Base-by-base conservation (phyloP, 768 basidiomycete genomes). In the Suillus subluteus region DNA sequence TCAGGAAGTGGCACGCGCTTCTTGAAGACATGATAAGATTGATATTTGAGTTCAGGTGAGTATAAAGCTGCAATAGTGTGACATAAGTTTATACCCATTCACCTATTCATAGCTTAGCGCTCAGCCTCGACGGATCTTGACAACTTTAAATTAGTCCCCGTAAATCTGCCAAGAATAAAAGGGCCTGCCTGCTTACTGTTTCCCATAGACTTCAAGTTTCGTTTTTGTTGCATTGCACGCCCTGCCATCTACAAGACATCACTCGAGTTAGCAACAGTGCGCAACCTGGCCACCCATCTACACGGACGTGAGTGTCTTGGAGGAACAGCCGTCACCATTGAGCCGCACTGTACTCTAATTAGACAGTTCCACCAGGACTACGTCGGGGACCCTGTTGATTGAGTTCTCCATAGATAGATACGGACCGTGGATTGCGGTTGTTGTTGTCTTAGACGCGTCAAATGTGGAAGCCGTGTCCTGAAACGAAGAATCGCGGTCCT, bases 221-320 rank as follows among this genome's bases (percentile, higher is more conserved):
- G 79, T 40, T 74, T 72, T 88, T 88, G 84, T 84, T 30, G 86
- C 86, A 71, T 88, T 87, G 69, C 86, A 81, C 13, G 75, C 78
- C 83, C 87, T 88, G 13, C 86, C 87, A 67, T 88, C 84, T 86
- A 86, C 32, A 83, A 66, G 3, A 88, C 78, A 48, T 83, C 74
- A 30, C 68, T 73, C n/a, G 83, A 84, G 58, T 87, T 80, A 4
- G 85, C 84, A 3, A 86, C 12, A n/a, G n/a, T n/a, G 11, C 4
- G n/a, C n/a, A n/a, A n/a, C 21, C 18, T 44, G 18, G 43, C 43
- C 43, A 44, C 43, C 40, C 3, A 41, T 41, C 4, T 41, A 41
- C 11, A 41, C 15, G 16, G 37, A 8, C 4, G 9, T 11, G 37
- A 11, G 37, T 37, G 16, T 43, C 16, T 43, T 43, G 16, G 15